Base-by-base conservation (phyloP, 1,139 yeast genomes). In the Yamadazyma jaroonii region DNA sequence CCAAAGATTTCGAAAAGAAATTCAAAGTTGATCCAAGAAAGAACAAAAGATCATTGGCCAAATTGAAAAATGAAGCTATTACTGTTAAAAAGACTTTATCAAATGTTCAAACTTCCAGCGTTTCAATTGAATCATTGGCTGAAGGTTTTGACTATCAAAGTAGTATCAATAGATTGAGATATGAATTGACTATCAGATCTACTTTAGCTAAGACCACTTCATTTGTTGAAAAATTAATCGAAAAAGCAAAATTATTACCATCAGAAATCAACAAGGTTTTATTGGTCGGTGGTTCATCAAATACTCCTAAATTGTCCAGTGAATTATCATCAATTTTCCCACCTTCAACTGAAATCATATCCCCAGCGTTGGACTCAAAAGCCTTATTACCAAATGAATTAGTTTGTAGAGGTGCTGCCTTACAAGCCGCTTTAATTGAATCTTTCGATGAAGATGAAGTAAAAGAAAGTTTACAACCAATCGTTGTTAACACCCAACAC, bases 81-180 rank as follows among this genome's bases (percentile, higher is more conserved):
- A 72, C 80, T 40, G 88, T 94, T 44, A 89, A 90, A 74, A 88
- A 87, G 72, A 92, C 98, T 29, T 74, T 92, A 55, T 85, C 96
- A 35, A 90, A 92, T 62, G 95, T 94, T 39, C 83, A 82, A 54
- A 72, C 90, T 36, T 84, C 97, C 32, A 84, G 94, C 42, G 88
- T 90, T 59, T 94, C 97, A 33, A 86, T 94, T 54, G 99, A 94
- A 67, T 87, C 96, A 17, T 77, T 92, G 52, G 89, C 96, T 45
- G 95, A 87, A 45, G 99, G 98, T 45, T 78, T 74, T 59, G 99
- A 92, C 67, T 92, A 83, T 80, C 92, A 86, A 69, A 79, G 96
- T 47, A 77, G 92, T 44, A 82, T 94, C 61, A 92, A 92, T 77
- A 85, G 98, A 73, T 76, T 94, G 67, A 80, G 97, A 68, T 92